Conservation (phyloP, 2,329 filamentous ascomycete genomes). For the Coleophoma crateriformis region DNA sequence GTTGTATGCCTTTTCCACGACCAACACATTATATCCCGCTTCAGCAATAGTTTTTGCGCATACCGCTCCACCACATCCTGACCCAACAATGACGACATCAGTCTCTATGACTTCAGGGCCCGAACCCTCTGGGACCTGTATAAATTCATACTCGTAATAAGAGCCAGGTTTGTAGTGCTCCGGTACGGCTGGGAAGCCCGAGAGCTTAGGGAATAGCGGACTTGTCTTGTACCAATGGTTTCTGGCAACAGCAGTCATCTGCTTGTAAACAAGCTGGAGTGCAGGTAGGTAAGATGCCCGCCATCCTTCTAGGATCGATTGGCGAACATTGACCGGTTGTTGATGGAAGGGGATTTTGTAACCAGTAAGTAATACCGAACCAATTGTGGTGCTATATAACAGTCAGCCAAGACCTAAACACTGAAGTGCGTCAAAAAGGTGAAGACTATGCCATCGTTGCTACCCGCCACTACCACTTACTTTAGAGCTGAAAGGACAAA, state of each 20-base stretch:
- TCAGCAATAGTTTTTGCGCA: conserved; percentile 75
- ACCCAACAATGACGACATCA: conserved; percentile 82
- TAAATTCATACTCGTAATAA: conserved; percentile 26
- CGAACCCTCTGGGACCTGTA: conserved; percentile 17
- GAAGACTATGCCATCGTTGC: too few species aligned
- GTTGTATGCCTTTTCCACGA: conserved; percentile 79
- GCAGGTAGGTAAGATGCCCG: conserved; percentile 46
- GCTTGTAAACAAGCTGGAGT: conserved; percentile 50
- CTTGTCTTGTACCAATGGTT: conserved; percentile 39
- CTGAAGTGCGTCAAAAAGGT: neutral
- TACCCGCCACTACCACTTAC: conserved; percentile 10
- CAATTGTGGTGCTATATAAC: conserved; percentile 48
- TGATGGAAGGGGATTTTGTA: conserved; percentile 55
- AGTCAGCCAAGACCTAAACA: neutral
- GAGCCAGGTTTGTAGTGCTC: conserved; percentile 29
- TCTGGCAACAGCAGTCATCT: conserved; percentile 48
- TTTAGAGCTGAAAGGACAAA: conserved; percentile 21
- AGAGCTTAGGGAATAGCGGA: conserved; percentile 46
- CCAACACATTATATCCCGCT: conserved; percentile 68
- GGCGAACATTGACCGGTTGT: conserved; percentile 54
- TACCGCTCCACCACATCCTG: conserved; percentile 80
- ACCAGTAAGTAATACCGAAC: conserved; percentile 63
- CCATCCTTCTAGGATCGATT: conserved; percentile 61
- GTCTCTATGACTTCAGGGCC: conserved; percentile 59
- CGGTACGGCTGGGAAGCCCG: conserved; percentile 53